Conservation (phyloP, 1,139 yeast genomes). For the Scheffersomyces parashehatae region DNA sequence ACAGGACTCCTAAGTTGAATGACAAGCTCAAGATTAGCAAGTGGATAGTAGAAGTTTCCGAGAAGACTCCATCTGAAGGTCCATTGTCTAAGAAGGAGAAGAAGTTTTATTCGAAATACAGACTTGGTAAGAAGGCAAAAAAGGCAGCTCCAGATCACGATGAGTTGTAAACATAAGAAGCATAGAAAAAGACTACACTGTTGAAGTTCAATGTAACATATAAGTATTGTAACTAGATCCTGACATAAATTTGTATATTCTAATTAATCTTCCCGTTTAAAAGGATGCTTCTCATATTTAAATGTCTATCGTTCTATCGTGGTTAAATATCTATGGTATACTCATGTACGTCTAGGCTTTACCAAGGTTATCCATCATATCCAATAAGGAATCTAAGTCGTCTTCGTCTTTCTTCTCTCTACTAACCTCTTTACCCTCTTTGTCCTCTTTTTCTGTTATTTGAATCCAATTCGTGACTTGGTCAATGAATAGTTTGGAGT, state of each 20-base stretch:
- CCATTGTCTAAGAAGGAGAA: constrained; percentile 37
- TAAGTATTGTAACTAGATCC: constrained; percentile 3
- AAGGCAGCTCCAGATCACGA: constrained; percentile 29
- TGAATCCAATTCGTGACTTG: constrained; percentile 61
- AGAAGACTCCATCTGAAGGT: constrained; percentile 38
- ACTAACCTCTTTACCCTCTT: constrained; percentile 12
- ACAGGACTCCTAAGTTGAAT: constrained; percentile 23
- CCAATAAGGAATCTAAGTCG: constrained; percentile 34
- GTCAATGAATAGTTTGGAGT: constrained; percentile 58
- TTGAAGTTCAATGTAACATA: background rate
- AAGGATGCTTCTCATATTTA: no score
- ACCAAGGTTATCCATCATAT: constrained; percentile 40
- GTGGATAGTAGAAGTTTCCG: constrained; percentile 35
- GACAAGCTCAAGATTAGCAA: constrained; percentile 33
- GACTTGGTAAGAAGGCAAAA: constrained; percentile 29
- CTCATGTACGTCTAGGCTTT: constrained; percentile 13
- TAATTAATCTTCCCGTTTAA: no score
- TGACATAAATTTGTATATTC: constrained; percentile 1
- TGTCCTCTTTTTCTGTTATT: constrained; percentile 14
- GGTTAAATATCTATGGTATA: background rate
- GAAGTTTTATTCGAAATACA: constrained; percentile 30
- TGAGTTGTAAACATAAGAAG: constrained; percentile 27
- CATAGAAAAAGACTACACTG: background rate
- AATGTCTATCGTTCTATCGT: no score
- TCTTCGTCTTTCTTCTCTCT: constrained; percentile 14